Conservation (phyloP, 2,329 filamentous ascomycete species). For the Monilinia vaccinii-corymbosi region DNA sequence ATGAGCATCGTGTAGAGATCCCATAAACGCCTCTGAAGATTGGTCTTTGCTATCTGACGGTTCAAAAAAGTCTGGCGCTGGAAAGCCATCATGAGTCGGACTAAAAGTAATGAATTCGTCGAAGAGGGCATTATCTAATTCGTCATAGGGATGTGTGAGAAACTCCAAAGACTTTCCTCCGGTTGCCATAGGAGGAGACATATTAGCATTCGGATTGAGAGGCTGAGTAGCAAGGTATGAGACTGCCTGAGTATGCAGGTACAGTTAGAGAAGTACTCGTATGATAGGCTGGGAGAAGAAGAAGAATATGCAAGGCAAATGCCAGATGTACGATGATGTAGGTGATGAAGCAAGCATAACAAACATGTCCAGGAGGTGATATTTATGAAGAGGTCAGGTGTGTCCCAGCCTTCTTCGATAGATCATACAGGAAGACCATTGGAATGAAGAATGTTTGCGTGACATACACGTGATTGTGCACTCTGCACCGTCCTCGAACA, state of each 20-base stretch:
- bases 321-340: slow-evolving; percentile 18
- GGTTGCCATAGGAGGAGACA: slow-evolving; percentile 25
- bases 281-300: slow-evolving; percentile 5
- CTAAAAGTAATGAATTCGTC: slow-evolving; percentile 54
- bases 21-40: slow-evolving; percentile 15
- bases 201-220: slow-evolving; percentile 11
- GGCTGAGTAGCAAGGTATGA: slow-evolving; percentile 8
- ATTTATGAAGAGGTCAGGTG: slow-evolving; percentile 25
- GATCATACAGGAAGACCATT: slow-evolving; percentile 11
- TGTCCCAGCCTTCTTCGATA: slow-evolving; percentile 25
- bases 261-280: slow-evolving; percentile 8
- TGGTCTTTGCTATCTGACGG: slow-evolving; percentile 35
- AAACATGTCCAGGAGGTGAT: slow-evolving; percentile 20
- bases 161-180: slow-evolving; percentile 42
- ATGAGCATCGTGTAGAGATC: slow-evolving; percentile 16
- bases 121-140: slow-evolving; percentile 53
- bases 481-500: slow-evolving; percentile 11
- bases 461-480: slow-evolving; percentile 7
- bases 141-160: slow-evolving; percentile 38
- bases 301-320: slow-evolving; percentile 15
- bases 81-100: slow-evolving; percentile 38
- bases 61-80: slow-evolving; percentile 40
- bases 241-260: slow-evolving; percentile 7
- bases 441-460: slow-evolving; percentile 15
- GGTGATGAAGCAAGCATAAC: slow-evolving; percentile 17